Evolutionary conservation across 768 basidiomycete genomes (phyloP), one percentile per base, ranked within the genome.

Genomic region (Imleria badia): DNA sequence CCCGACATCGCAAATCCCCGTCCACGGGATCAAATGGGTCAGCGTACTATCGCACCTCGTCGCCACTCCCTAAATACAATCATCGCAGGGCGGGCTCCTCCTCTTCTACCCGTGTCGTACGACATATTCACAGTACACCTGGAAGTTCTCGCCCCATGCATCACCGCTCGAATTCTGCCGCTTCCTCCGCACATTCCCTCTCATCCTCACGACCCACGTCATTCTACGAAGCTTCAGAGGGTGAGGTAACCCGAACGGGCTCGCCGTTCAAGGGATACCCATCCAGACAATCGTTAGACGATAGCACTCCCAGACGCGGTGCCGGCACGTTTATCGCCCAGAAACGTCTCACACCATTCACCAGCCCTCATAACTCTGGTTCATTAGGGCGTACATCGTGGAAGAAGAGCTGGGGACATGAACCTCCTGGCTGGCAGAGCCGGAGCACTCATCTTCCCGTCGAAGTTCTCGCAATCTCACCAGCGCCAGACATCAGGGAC

Each of bases 341-440:
- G 69, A 93, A 94, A 65, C 83, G 87, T 23, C 75, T 81, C 58
- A 89, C 85, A 3, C 86, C 89, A 1, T 90, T 91, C 66, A 73
- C 75, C 60, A 85, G 81, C 59, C 85, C 84, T 6, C 75, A 77
- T 56, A 62, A 69, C 17, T 75, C 73, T 50, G 72, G 73, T 31
- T 75, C 77, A 5, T 65, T 83, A 46, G 82, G 87, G 31, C 81
- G 85, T 30, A 85, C 87, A 20, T 87, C 87, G 66, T 94, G 91
- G 91, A 92, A 90, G 77, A 91, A 91, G 69, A 82, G 86, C 8
- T 94, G 91, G 91, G 91, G 91, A 1, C 73, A 86, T 29, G 89
- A 93, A 62, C 91, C 91, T 7, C 89, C 91, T 20, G 91, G 90
- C 17, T 92, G 90, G 89, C 86, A 89, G 60, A 79, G 76, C 34